A percentile compares a stretch with the other conserved stretches of the same genome.
These are phyloP conservation scores for Botryobasidium botryosum DNA, from an alignment of 768 basidiomycete species.

Conservation along the genomic window DNA sequence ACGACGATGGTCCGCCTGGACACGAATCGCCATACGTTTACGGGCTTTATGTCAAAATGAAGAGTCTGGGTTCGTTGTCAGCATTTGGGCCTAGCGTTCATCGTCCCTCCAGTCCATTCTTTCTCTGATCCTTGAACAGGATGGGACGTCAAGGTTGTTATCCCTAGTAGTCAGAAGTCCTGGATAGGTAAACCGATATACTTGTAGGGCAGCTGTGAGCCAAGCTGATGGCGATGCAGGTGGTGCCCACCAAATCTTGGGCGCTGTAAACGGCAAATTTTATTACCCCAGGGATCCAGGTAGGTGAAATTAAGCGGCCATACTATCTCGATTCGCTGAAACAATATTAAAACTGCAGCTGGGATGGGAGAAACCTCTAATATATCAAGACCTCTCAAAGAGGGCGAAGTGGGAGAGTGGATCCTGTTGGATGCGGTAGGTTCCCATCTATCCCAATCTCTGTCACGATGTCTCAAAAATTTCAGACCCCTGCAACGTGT, in stretches of 20 bases:
- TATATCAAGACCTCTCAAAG: slow-evolving; percentile 44
- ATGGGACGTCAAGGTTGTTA: slow-evolving; percentile 65
- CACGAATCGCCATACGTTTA: slow-evolving; percentile 59
- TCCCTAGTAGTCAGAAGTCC: slow-evolving; percentile 68
- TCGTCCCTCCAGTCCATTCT: background rate
- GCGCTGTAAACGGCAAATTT: slow-evolving; percentile 49
- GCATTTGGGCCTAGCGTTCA: background rate
- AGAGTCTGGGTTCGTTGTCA: slow-evolving; percentile 34
- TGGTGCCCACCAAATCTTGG: slow-evolving; percentile 65
- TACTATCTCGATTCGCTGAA: too few relatives aligned
- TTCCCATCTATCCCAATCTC: background rate
- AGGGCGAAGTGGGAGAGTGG: slow-evolving; percentile 80
- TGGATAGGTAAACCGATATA: slow-evolving; percentile 51
- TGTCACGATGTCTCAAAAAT: slow-evolving; percentile 6
- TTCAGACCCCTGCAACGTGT: slow-evolving; percentile 82
- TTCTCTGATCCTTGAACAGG: slow-evolving; percentile 23
- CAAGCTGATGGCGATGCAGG: slow-evolving; percentile 27
- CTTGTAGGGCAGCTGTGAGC: background rate
- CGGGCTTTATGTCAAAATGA: slow-evolving; percentile 48
- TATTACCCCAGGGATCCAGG: slow-evolving; percentile 56
- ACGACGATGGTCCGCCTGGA: slow-evolving; percentile 72
- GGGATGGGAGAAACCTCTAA: slow-evolving; percentile 50
- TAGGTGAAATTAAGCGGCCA: slow-evolving; percentile 15
- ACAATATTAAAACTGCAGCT: too few relatives aligned
- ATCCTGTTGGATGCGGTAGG: slow-evolving; percentile 71